These are phyloP conservation scores for Areca catechu DNA, from an alignment of 176 grass and related monocot genomes.

Conservation along the genomic window DNA sequence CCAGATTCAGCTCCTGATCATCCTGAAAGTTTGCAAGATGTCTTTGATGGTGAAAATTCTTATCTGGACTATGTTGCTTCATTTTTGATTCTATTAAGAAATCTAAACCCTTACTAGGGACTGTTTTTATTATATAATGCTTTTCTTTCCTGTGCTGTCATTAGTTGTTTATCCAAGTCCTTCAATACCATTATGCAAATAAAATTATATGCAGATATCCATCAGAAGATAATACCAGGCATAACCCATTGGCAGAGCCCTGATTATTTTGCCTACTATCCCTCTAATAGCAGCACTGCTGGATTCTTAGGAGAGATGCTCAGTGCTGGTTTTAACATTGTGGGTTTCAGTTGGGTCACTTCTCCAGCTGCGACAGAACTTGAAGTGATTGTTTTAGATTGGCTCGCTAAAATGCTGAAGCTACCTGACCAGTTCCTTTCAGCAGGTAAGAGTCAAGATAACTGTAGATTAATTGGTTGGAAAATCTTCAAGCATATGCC, in stretches of 20 bases:
- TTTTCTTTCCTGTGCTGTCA: too few species aligned
- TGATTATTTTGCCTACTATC: slow-evolving; percentile 23
- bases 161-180: too few species aligned
- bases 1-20: slow-evolving; percentile 46
- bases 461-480: too few species aligned
- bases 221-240: slow-evolving; percentile 23
- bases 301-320: slow-evolving; percentile 29
- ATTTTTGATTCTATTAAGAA: too few species aligned
- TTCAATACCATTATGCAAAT: too few species aligned
- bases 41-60: slow-evolving; percentile 49
- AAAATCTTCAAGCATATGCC: too few species aligned
- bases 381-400: slow-evolving; percentile 24
- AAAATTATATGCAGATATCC: slow-evolving; percentile 20
- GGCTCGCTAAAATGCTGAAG: slow-evolving; percentile 26
- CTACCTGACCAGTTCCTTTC: slow-evolving; percentile 20
- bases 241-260: slow-evolving; percentile 29
- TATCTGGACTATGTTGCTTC: not conserved
- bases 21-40: slow-evolving; percentile 43
- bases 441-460: slow-evolving; percentile 5
- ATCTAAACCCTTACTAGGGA: too few species aligned
- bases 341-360: slow-evolving; percentile 25
- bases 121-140: too few species aligned
- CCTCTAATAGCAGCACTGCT: slow-evolving; percentile 25
- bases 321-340: slow-evolving; percentile 26
- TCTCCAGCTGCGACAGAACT: slow-evolving; percentile 30